phyloP scores from a whole-genome alignment of 768 basidiomycete species.

The Mycena filopes region DNA sequence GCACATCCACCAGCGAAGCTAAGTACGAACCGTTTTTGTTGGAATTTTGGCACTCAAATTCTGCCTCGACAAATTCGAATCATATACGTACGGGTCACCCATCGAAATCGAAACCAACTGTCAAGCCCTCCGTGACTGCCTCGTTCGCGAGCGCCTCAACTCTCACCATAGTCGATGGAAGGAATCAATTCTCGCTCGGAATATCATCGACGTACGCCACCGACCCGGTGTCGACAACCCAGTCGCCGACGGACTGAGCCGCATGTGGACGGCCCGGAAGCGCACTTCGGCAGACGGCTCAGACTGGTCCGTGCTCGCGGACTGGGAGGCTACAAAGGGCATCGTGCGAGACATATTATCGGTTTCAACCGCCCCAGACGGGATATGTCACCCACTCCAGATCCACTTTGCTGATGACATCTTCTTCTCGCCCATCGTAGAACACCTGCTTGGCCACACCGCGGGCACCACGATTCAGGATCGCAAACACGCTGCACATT shows the following conservation, averaged over 20 bases:
- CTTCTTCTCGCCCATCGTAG: conserved; percentile 20
- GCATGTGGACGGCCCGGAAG: conserved; percentile 21
- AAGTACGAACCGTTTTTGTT: conserved; percentile 45
- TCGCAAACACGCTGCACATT: conserved; percentile 6
- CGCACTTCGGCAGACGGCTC: conserved; percentile 10
- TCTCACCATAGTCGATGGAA: conserved; percentile 39
- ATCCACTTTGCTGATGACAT: conserved; percentile 25
- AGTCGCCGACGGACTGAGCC: conserved; percentile 40
- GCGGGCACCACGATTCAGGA: conserved; percentile 24
- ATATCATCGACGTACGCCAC: conserved; percentile 37
- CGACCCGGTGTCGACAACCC: conserved; percentile 35
- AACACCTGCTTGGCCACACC: conserved; percentile 9
- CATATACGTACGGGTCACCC: conserved; percentile 37
- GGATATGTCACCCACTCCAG: conserved; percentile 13
- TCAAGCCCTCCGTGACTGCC: conserved; percentile 35
- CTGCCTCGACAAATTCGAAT: conserved; percentile 35
- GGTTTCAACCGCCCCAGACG: background rate
- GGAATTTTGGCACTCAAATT: conserved; percentile 40
- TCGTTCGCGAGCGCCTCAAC: conserved; percentile 33
- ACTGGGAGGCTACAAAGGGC: conserved; percentile 38
- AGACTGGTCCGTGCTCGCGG: conserved; percentile 37
- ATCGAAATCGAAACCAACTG: conserved; percentile 35
- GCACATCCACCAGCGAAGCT: conserved; percentile 39
- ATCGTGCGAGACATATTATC: conserved; percentile 27
- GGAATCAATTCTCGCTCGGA: conserved; percentile 38